phyloP scores from a whole-genome alignment of 2,329 filamentous ascomycete genomes.

The Tolypocladium cylindrosporum region DNA sequence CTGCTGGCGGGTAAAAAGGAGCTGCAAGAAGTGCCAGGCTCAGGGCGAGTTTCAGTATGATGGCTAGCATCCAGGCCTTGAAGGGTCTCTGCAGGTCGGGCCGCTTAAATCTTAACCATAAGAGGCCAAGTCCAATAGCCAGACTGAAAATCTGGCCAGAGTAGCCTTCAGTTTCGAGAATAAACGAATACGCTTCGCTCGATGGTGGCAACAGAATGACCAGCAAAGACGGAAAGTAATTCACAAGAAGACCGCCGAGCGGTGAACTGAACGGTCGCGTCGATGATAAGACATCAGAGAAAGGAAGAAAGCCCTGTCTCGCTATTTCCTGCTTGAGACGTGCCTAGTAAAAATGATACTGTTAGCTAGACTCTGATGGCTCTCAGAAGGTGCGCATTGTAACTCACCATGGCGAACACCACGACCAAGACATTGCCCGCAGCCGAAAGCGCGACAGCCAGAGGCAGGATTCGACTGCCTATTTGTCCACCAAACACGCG shows the following conservation, averaged over 20 bases:
- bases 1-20: constrained; percentile 51
- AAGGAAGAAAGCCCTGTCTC: constrained; percentile 60
- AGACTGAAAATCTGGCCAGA: constrained; percentile 51
- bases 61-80: constrained; percentile 52
- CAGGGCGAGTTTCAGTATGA: constrained; percentile 43
- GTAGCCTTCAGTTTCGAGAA: constrained; percentile 63
- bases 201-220: constrained; percentile 58
- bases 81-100: constrained; percentile 55
- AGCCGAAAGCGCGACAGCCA: constrained; percentile 57
- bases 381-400: too few species aligned
- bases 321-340: constrained; percentile 65
- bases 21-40: constrained; percentile 46
- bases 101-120: constrained; percentile 49
- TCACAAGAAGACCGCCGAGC: constrained; percentile 56
- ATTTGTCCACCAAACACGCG: constrained; percentile 48
- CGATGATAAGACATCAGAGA: constrained; percentile 47
- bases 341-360: constrained; percentile 30
- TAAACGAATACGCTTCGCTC: constrained; percentile 60
- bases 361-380: too few species aligned
- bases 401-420: constrained; percentile 54
- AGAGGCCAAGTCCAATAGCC: constrained; percentile 44
- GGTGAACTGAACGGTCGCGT: constrained; percentile 59
- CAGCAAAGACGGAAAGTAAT: constrained; percentile 58
- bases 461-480: constrained; percentile 47
- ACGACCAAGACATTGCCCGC: constrained; percentile 66